phyloP scores from a whole-genome alignment of 2,329 filamentous ascomycete species.

The Trichoderma brevicompactum region DNA sequence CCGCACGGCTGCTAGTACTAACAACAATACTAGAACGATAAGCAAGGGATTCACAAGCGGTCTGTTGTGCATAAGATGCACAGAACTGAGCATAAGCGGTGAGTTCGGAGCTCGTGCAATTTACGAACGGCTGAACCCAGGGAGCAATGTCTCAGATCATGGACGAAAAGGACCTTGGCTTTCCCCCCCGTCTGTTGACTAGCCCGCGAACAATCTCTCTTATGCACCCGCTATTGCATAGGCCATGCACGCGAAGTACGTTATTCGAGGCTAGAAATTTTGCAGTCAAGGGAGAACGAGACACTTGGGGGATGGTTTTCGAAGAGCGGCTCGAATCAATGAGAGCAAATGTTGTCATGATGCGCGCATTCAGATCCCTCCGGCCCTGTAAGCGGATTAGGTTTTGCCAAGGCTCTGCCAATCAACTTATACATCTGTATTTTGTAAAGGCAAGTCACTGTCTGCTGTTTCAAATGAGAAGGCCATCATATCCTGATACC shows the following conservation, averaged over 20 bases:
- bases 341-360: neutral
- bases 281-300: neutral
- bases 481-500: neutral
- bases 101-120: neutral
- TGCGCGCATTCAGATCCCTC: neutral
- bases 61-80: neutral
- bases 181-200: neutral
- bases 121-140: constrained; percentile 14
- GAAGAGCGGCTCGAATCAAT: neutral
- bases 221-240: neutral
- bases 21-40: neutral
- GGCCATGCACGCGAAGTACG: neutral
- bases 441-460: no score
- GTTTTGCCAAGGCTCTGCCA: neutral
- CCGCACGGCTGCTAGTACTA: neutral
- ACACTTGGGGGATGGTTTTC: neutral
- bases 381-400: neutral
- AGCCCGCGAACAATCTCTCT: constrained; percentile 4
- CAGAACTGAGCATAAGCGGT: neutral
- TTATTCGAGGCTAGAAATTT: neutral
- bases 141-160: constrained; percentile 24
- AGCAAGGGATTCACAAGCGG: constrained; percentile 11
- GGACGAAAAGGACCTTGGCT: neutral
- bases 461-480: no score
- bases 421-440: neutral